These are phyloP conservation scores for Entophlyctis luteolus DNA, from an alignment of 192 early-diverging fungal genomes.

Conservation along the genomic window DNA sequence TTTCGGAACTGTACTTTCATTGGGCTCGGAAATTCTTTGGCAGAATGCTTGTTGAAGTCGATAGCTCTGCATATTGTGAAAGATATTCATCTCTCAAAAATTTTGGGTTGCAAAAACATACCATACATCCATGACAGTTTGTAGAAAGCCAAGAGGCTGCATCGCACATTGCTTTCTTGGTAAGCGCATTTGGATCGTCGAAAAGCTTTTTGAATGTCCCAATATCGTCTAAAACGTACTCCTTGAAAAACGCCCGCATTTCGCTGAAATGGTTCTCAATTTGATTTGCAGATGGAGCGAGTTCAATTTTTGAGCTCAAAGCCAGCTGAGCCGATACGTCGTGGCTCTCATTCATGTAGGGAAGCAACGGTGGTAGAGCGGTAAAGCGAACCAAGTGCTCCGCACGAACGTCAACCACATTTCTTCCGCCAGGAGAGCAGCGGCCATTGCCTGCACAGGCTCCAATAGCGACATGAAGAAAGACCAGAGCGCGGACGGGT, in stretches of 20 bases:
- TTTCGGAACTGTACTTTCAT: background rate
- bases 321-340: background rate
- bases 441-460: background rate
- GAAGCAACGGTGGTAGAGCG: background rate
- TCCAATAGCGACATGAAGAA: background rate
- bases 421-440: too few relatives aligned
- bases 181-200: background rate
- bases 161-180: slow-evolving; percentile 1
- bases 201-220: background rate
- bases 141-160: background rate
- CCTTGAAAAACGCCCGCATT: slow-evolving; percentile 6
- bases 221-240: background rate
- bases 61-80: background rate
- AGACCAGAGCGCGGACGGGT: background rate
- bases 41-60: slow-evolving; percentile 13
- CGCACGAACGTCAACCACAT: background rate
- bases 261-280: background rate
- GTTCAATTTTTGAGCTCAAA: background rate
- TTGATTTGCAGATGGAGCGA: background rate
- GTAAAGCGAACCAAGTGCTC: background rate
- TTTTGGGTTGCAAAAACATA: background rate
- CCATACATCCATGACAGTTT: slow-evolving; percentile 13
- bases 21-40: background rate
- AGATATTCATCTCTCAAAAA: background rate
- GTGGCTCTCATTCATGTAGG: background rate